A percentile compares a stretch with the other conserved stretches of the same genome.
phyloP scores from a whole-genome alignment of 192 early-diverging fungal species.

The Coemansia sp. region DNA sequence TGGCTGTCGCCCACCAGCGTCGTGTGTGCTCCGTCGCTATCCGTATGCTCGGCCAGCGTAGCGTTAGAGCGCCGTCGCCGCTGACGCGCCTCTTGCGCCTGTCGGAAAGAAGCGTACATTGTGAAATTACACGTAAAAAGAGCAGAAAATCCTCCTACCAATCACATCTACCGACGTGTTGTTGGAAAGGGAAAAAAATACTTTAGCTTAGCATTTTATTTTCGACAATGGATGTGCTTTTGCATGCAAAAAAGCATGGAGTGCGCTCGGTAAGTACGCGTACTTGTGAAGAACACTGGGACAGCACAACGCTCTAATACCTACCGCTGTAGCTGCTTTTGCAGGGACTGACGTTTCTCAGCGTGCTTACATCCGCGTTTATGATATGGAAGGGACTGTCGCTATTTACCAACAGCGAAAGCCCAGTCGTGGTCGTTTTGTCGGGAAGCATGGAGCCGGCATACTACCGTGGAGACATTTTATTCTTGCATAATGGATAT shows the following conservation, averaged over 20 bases:
- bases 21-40: not conserved
- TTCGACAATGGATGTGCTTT: slow-evolving; percentile 40
- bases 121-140: not conserved
- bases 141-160: slow-evolving; percentile 2
- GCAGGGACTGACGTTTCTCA: slow-evolving; percentile 84
- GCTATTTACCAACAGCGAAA: slow-evolving; percentile 85
- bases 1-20: not conserved
- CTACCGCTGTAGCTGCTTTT: slow-evolving; percentile 41
- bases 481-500: slow-evolving; percentile 74
- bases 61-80: slow-evolving; percentile 2
- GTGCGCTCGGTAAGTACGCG: slow-evolving; percentile 47
- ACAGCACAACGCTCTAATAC: not conserved
- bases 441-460: slow-evolving; percentile 98
- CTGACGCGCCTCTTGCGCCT: slow-evolving; percentile 1
- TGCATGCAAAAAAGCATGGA: slow-evolving; percentile 37
- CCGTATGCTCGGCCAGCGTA: not conserved
- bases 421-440: slow-evolving; percentile 95
- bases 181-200: too few species aligned
- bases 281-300: too few species aligned
- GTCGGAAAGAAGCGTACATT: slow-evolving; percentile 4
- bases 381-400: slow-evolving; percentile 95
- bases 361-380: slow-evolving; percentile 88
- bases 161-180: slow-evolving; percentile 13
- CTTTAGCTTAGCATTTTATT: too few species aligned
- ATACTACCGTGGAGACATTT: slow-evolving; percentile 88